phyloP scores from a whole-genome alignment of 2,329 filamentous ascomycete species.

The Neoascochyta sp. region DNA sequence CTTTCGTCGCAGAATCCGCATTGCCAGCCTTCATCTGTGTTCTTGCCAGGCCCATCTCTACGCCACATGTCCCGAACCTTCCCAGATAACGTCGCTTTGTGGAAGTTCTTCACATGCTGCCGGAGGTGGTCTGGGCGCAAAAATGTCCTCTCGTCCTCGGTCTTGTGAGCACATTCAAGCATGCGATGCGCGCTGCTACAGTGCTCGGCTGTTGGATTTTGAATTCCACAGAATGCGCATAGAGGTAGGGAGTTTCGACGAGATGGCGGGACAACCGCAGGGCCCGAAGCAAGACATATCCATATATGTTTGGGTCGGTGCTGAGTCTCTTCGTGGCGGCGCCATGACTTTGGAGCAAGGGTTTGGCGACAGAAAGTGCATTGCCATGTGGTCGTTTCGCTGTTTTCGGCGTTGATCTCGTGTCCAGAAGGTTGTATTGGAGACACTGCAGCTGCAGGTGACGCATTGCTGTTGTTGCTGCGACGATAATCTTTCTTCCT shows the following conservation, averaged over 20 bases:
- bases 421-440: no score
- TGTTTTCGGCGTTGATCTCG: no score
- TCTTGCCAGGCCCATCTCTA: constrained; percentile 11
- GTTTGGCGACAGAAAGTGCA: constrained; percentile 32
- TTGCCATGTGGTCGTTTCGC: constrained; percentile 27
- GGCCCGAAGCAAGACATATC: constrained; percentile 32
- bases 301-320: constrained; percentile 32
- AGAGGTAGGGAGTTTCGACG: constrained; percentile 5
- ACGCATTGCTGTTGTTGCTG: constrained; percentile 12
- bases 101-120: constrained; percentile 35
- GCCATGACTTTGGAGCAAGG: constrained; percentile 35
- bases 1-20: constrained; percentile 32
- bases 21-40: constrained; percentile 17
- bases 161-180: constrained; percentile 26
- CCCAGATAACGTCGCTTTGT: constrained; percentile 21
- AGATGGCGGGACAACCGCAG: constrained; percentile 14
- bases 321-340: constrained; percentile 38
- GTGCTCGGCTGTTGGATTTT: constrained; percentile 29
- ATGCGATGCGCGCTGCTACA: constrained; percentile 28
- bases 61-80: constrained; percentile 29
- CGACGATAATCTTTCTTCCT: constrained; percentile 38
- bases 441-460: no score
- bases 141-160: constrained; percentile 28
- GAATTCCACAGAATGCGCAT: constrained; percentile 30
- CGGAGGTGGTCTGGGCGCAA: constrained; percentile 32